Percentiles rank a stretch among this genome's conserved stretches.
These are phyloP conservation scores for Fusarium irregulare DNA, from an alignment of 2,329 filamentous ascomycete genomes.

Conservation along the genomic window DNA sequence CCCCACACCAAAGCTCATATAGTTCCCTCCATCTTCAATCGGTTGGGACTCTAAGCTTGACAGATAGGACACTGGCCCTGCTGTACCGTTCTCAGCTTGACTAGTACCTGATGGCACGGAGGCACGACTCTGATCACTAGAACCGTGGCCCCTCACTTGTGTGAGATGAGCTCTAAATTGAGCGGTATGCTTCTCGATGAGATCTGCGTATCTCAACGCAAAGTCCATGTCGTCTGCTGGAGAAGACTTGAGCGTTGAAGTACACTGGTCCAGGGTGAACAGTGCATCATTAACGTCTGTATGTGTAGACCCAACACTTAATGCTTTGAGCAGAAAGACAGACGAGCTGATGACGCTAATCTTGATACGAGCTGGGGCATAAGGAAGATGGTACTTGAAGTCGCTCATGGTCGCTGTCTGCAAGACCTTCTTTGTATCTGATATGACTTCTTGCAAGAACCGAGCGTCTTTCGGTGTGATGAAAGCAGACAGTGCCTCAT, in stretches of 20 bases:
- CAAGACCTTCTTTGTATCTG: conserved; percentile 31
- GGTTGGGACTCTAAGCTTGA: not conserved
- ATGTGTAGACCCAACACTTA: conserved; percentile 27
- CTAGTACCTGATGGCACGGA: not conserved
- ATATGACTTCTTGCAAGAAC: conserved; percentile 38
- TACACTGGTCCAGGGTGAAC: conserved; percentile 32
- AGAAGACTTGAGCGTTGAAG: conserved; percentile 10
- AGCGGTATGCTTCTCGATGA: conserved; percentile 38
- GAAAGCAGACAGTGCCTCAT: conserved; percentile 24
- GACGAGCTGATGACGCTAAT: conserved; percentile 40
- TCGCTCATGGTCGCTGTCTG: conserved; percentile 28
- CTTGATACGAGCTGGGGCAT: conserved; percentile 30
- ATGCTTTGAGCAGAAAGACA: conserved; percentile 39
- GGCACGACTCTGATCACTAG: not conserved
- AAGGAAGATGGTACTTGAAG: conserved; percentile 25
- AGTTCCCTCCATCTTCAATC: not conserved
- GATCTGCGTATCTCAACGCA: conserved; percentile 36
- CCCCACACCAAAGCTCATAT: conserved; percentile 9
- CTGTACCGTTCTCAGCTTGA: not conserved
- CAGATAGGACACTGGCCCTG: not conserved
- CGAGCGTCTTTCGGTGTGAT: conserved; percentile 32
- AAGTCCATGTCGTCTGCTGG: conserved; percentile 44
- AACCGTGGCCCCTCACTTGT: not conserved
- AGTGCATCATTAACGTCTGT: conserved; percentile 32
- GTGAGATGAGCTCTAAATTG: conserved; percentile 32